Percentiles rank a stretch among this genome's conserved stretches.
Evolutionary conservation across 2,329 filamentous ascomycete species (phyloP).

Genomic region (Sphaerostilbella broomeana): DNA sequence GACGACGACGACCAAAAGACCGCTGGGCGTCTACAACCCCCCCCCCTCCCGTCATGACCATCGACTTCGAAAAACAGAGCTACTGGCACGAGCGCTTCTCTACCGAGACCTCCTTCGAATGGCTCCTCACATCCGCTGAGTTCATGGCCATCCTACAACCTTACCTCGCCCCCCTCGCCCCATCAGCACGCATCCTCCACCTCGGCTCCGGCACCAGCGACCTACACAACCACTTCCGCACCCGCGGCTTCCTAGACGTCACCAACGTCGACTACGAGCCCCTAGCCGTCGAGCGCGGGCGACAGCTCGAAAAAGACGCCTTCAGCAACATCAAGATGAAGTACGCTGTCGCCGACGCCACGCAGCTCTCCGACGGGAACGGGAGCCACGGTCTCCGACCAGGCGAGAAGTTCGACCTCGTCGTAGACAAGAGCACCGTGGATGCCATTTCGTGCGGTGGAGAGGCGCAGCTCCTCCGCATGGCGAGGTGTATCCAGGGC

Average conservation of each 20-base stretch:
- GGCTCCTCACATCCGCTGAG: slow-evolving; percentile 36
- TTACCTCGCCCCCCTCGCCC: slow-evolving; percentile 25
- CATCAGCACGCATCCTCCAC: slow-evolving; percentile 34
- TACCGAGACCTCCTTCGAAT: slow-evolving; percentile 41
- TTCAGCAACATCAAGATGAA: slow-evolving; percentile 40
- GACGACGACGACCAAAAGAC: too few species aligned
- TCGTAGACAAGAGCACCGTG: slow-evolving; percentile 44
- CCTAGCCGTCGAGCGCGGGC: slow-evolving; percentile 38
- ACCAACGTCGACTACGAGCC: slow-evolving; percentile 47
- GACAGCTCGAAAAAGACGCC: slow-evolving; percentile 30
- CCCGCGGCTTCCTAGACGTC: slow-evolving; percentile 34
- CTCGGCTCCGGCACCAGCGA: slow-evolving; percentile 45
- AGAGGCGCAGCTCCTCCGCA: slow-evolving; percentile 28
- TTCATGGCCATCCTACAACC: slow-evolving; percentile 37
- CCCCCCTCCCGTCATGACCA: slow-evolving; percentile 22
- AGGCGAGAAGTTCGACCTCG: slow-evolving; percentile 31
- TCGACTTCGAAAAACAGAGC: slow-evolving; percentile 42
- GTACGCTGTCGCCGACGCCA: slow-evolving; percentile 41
- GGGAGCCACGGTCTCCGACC: background rate
- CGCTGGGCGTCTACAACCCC: too few species aligned
- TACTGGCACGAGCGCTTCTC: slow-evolving; percentile 45
- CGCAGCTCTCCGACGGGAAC: slow-evolving; percentile 24
- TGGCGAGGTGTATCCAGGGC: slow-evolving; percentile 31
- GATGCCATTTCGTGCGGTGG: slow-evolving; percentile 44
- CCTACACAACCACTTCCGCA: slow-evolving; percentile 41